Conservation (phyloP, 2,329 filamentous ascomycete species). For the Ophiocordyceps polyrhachis-furcata region DNA sequence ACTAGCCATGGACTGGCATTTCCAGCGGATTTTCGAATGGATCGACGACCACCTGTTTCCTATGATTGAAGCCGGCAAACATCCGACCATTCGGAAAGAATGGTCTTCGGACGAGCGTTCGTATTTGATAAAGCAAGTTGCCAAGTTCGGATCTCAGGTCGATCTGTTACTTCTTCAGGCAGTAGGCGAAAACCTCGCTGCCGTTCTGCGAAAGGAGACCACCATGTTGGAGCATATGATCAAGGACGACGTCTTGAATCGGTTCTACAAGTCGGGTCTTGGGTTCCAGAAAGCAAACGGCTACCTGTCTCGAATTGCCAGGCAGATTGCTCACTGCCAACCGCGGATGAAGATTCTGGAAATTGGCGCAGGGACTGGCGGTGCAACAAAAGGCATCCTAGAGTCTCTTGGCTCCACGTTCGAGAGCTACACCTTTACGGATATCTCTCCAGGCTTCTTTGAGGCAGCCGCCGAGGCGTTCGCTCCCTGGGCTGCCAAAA, state of each 20-base stretch:
- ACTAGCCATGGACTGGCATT: background rate
- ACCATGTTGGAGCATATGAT: slow-evolving; percentile 13
- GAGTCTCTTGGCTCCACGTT: slow-evolving; percentile 12
- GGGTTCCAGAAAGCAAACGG: slow-evolving; percentile 3
- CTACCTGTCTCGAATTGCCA: slow-evolving; percentile 7
- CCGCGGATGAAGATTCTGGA: slow-evolving; percentile 22
- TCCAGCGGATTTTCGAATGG: background rate
- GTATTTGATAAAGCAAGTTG: background rate
- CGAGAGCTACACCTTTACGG: slow-evolving; percentile 23
- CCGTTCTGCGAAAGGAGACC: background rate
- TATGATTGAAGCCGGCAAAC: background rate
- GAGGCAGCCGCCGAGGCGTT: slow-evolving; percentile 7
- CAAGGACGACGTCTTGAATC: slow-evolving; percentile 12
- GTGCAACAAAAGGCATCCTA: slow-evolving; percentile 18
- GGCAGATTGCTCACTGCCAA: slow-evolving; percentile 5
- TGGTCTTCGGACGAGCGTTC: background rate
- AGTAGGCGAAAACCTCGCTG: background rate
- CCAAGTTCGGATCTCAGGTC: slow-evolving; percentile 5
- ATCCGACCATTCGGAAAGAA: slow-evolving; percentile 1
- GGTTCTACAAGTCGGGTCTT: slow-evolving; percentile 11
- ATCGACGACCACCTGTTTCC: background rate
- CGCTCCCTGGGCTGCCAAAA: slow-evolving; percentile 1
- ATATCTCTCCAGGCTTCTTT: slow-evolving; percentile 23
- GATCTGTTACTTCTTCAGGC: slow-evolving; percentile 5
- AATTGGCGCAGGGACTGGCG: slow-evolving; percentile 24